Conservation (phyloP, 768 basidiomycete species). For the Hemileccinum impolitum region DNA sequence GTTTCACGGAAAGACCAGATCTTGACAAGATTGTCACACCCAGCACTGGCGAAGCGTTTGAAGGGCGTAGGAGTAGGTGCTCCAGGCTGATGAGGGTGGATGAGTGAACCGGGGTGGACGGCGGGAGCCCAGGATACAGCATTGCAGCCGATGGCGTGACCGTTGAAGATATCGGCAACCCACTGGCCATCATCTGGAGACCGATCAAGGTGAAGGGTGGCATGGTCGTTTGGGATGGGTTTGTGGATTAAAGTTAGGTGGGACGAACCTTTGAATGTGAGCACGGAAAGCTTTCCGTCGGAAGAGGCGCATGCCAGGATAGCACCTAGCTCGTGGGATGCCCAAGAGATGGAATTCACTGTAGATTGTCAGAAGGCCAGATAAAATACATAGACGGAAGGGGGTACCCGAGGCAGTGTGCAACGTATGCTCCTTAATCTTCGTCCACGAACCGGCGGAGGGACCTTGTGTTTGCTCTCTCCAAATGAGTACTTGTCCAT, state of each 20-base stretch:
- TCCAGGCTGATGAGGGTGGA: conserved; percentile 57
- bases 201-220: neutral
- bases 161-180: conserved; percentile 93
- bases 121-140: conserved; percentile 98
- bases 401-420: conserved; percentile 85
- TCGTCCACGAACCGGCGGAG: conserved; percentile 72
- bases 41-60: conserved; percentile 92
- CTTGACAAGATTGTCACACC: conserved; percentile 93
- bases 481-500: conserved; percentile 98
- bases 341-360: conserved; percentile 99
- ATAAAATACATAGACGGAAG: neutral
- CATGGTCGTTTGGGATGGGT: neutral
- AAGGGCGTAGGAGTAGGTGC: conserved; percentile 48
- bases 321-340: conserved; percentile 96
- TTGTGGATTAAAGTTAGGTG: neutral
- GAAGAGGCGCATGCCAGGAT: conserved; percentile 96
- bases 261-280: conserved; percentile 91
- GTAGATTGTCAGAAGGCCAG: neutral
- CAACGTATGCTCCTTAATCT: conserved; percentile 92
- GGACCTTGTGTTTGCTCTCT: conserved; percentile 70
- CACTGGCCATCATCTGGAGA: conserved; percentile 89
- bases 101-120: conserved; percentile 79
- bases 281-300: conserved; percentile 94
- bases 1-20: conserved; percentile 92
- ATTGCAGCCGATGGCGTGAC: conserved; percentile 95